Conservation (phyloP, 2,329 filamentous ascomycete species). For the Pseudogymnoascus sp. region DNA sequence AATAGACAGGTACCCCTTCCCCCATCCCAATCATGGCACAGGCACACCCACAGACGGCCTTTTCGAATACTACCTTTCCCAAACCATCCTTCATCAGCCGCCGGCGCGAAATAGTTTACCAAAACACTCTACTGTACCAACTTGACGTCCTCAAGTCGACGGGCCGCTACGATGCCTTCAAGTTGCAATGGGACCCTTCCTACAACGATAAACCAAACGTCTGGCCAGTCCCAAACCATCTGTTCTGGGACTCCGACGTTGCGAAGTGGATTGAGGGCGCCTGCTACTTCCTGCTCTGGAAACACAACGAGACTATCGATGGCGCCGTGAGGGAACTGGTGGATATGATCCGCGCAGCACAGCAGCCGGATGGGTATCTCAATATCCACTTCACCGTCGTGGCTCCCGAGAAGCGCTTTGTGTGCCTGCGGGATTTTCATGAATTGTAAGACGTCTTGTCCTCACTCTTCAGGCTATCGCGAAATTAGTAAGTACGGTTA, state of each 20-base stretch:
- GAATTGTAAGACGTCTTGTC: constrained; percentile 40
- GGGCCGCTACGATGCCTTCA: constrained; percentile 51
- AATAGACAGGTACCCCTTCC: background rate
- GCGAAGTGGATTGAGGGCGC: constrained; percentile 57
- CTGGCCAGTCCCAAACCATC: constrained; percentile 49
- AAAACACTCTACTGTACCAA: constrained; percentile 42
- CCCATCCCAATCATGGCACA: constrained; percentile 22
- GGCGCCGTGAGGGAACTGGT: constrained; percentile 48
- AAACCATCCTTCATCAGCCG: constrained; percentile 29
- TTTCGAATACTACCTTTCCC: constrained; percentile 29
- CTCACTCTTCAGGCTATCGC: background rate
- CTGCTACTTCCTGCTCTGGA: constrained; percentile 44
- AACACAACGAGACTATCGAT: constrained; percentile 39
- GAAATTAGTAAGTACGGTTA: background rate
- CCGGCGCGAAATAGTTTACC: constrained; percentile 35
- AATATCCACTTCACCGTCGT: constrained; percentile 57
- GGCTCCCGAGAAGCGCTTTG: constrained; percentile 46
- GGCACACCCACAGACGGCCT: constrained; percentile 36
- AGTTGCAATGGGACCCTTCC: constrained; percentile 45
- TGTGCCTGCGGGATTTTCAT: constrained; percentile 53
- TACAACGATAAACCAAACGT: constrained; percentile 42
- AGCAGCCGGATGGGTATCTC: constrained; percentile 53
- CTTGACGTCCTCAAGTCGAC: constrained; percentile 45
- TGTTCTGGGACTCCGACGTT: constrained; percentile 52
- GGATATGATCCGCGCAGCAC: constrained; percentile 47